Evolutionary conservation across 495 filamentous ascomycete species (phyloP), one percentile per base, ranked within the genome.

Genomic region (Neurospora tetrasperma): DNA sequence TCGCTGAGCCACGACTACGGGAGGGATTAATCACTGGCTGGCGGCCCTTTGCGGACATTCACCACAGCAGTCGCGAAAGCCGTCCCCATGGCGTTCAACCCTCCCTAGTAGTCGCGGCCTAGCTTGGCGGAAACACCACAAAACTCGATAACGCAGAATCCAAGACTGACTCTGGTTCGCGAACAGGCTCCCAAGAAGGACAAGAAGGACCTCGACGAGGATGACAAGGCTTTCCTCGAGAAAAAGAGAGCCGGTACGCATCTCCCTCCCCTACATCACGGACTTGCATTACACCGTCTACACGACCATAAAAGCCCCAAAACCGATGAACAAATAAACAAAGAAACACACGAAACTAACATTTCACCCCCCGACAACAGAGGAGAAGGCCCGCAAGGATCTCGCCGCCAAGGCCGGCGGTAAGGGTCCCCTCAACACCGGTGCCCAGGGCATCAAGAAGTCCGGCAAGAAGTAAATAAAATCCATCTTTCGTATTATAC

Each of bases 361-460:
- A 73, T 42, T 20, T 14, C n/a, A 16, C 8, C 6, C 27, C 46
- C 44, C 18, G 20, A 40, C 39, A 4, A 76, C 73, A 94, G 92
- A 92, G 73, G 90, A 90, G 79, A 92, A 93, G 85, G 92, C 90
- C 10, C 90, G 89, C 83, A 90, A 92, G 81, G 91, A 92, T 4
- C 77, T 94, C 82, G 86, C 88, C 39, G 88, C 90, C 68, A 90
- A 91, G 82, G 84, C 86, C 14, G 83, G 82, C 70, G 87, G 87
- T 74, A 89, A 85, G 81, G 88, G 84, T 8, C 87, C 87, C 72
- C 73, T 86, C 71, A 93, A 92, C 83, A 90, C 89, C 69, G 93
- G 92, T 42, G 79, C 85, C 70, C 92, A 94, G 84, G 92, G 92
- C 69, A 96, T 96, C 85, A 96, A 94, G 89, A 94, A 93, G 86